Evolutionary conservation across 2,329 filamentous ascomycete genomes (phyloP), one percentile per base, ranked within the genome.

Genomic region (Capronia coronata): DNA sequence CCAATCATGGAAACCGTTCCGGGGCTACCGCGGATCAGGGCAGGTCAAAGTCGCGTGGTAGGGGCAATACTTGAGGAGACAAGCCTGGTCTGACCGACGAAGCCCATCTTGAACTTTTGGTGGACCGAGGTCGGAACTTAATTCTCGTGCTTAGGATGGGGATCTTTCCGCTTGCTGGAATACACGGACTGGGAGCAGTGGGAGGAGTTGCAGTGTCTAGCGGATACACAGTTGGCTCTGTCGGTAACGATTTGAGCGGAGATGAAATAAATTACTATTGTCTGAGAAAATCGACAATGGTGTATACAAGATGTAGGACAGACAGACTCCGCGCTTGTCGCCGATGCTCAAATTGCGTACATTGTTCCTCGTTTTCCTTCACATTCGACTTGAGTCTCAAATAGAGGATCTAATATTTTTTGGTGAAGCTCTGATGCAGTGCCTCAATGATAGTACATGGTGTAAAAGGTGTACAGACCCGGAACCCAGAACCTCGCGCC

Each of bases 401-500:
- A n/a, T n/a, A n/a, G n/a, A n/a, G n/a, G n/a, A n/a, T n/a, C n/a
- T n/a, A n/a, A n/a, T n/a, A n/a, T n/a, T n/a, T n/a, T n/a, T 30
- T 30, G 13, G 11, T 22, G 29, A 44, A 32, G 16, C 39, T n/a
- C 19, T 32, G 29, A 35, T 10, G 14, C 11, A 14, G 34, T 21
- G 43, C 14, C 34, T 32, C 40, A 38, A 27, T 39, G 38, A 32
- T 40, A 32, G 35, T 43, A 30, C 30, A 37, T 51, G 51, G 54
- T 43, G 43, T 54, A 56, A 51, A 56, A 50, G 47, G 45, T 56
- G 54, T 56, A 56, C 54, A 51, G 34, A 47, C 48, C 10, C 23
- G 23, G 23, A 27, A 32, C 29, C 29, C 34, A 29, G 25, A 27
- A 27, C 25, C 6, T 27, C 10, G 25, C 25, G 25, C 10, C 10